Base-by-base conservation (phyloP, 2,329 filamentous ascomycete genomes). In the Exserohilum rostratum region DNA sequence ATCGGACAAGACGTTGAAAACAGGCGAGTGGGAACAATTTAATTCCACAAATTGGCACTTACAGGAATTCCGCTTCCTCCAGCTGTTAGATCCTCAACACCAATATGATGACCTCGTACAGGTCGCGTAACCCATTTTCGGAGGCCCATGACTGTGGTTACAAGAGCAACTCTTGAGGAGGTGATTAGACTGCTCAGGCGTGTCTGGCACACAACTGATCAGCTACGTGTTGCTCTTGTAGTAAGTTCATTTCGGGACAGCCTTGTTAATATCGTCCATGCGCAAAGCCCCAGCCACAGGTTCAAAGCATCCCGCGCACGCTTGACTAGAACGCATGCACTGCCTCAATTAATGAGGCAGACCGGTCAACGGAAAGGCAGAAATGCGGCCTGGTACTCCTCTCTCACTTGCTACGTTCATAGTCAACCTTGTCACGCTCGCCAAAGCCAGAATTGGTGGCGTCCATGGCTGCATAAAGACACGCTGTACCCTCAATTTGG, bases 1-100 rank as follows among this genome's bases (percentile, higher is more conserved):
- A 39, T 2, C 4, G 6, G n/a, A 25, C 11, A 22, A 6, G 6
- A 25, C 7, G 7, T 25, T 15, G 10, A 10, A 35, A 39, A 5
- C 17, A 29, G 22, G 22, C 22, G 7, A 5, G 7, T 7, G 7
- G 4, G 22, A 25, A 25, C 22, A 25, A 5, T 25, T 25, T 7
- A 25, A 25, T 5, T 5, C 7, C 4, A 25, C 22, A 25, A 25
- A 25, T 22, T 5, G 39, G 30, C 22, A 58, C 66, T 4, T 66
- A 72, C 70, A 6, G 70, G 69, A 46, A 73, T 60, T 35, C 68
- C 67, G 46, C 68, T 64, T 38, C 67, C 68, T n/a, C 70, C 70
- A 29, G 61, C 63, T 12, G 66, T 71, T n/a, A 73, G 53, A 38
- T 73, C 68, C 50, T 68, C 63, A 2, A 73, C 60, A 22, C 70